Evolutionary conservation across 768 basidiomycete genomes (phyloP).

Genomic region (Naganishia vaughanmartiniae): DNA sequence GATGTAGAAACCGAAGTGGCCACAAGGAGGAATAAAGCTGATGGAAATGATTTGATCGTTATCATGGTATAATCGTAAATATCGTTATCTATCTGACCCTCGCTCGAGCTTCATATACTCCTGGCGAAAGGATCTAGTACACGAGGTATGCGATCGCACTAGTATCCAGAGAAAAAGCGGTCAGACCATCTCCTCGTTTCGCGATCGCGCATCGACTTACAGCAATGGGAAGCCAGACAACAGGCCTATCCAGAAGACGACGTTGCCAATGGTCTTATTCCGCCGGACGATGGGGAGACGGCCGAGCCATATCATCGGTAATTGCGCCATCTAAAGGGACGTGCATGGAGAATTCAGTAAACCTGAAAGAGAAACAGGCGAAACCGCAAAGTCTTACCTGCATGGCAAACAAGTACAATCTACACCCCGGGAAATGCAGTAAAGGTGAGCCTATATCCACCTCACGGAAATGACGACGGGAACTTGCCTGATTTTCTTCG

Average conservation of each 20-base stretch:
- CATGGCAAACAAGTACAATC: constrained; percentile 80
- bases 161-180: neutral
- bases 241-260: constrained; percentile 91
- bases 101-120: neutral
- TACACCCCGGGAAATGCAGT: constrained; percentile 38
- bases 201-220: constrained; percentile 36
- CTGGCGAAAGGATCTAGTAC: constrained; percentile 1
- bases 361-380: neutral
- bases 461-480: neutral
- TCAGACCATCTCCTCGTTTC: neutral
- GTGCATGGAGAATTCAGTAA: neutral
- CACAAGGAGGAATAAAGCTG: neutral
- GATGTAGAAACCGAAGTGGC: neutral
- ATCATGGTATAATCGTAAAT: neutral
- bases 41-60: neutral
- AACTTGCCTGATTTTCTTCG: constrained; percentile 78
- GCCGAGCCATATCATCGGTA: constrained; percentile 82
- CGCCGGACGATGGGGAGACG: constrained; percentile 71
- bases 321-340: constrained; percentile 68
- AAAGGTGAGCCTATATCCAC: neutral
- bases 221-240: constrained; percentile 82
- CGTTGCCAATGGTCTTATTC: constrained; percentile 68
- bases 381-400: constrained; percentile 55
- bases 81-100: neutral
- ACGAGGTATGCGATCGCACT: constrained; percentile 32